Evolutionary conservation across 2,329 filamentous ascomycete species (phyloP), one percentile per base, ranked within the genome.

Genomic region (Trichoderma oligosporum): DNA sequence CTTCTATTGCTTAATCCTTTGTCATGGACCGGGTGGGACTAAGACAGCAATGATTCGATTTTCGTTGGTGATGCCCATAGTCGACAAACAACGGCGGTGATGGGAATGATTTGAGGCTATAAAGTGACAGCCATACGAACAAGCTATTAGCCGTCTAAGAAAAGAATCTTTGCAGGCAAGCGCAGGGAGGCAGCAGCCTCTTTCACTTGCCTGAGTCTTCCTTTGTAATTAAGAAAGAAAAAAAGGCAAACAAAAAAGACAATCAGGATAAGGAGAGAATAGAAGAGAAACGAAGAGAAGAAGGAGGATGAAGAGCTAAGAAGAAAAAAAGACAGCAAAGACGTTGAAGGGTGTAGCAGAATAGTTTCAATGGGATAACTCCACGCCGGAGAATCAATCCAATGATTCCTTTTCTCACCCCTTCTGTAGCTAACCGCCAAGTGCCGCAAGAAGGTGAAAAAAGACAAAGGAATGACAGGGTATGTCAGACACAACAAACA

Each of bases 11-110:
- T 29, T 44, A 12, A 27, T 48, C 16, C n/a, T 51, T 42, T 42
- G 39, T 64, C 61, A 63, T 42, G 60, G 56, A 49, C 57, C 57
- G 20, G 58, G 60, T 14, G 55, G 55, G 36, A 56, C 56, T 46
- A 59, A 51, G 45, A 54, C 57, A 41, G 53, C 35, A 57, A 59
- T 44, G 58, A 59, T 35, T 56, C 60, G 60, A 42, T 59, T 61
- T 38, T 63, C 55, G 58, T 58, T 60, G 57, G 52, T 60, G 57
- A 60, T 64, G 60, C 64, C 58, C 64, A 66, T 66, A 64, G 61
- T 65, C 57, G 57, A 60, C 47, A 46, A 55, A 61, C 29, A 44
- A 54, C 51, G 41, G 51, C 51, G 51, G 41, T 55, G 51, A 51
- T 57, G 54, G 54, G 24, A 20, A 22, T 35, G 22, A 36, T 41